phyloP scores from a whole-genome alignment of 176 grass and related monocot genomes.

The Bothriochloa decipiens region DNA sequence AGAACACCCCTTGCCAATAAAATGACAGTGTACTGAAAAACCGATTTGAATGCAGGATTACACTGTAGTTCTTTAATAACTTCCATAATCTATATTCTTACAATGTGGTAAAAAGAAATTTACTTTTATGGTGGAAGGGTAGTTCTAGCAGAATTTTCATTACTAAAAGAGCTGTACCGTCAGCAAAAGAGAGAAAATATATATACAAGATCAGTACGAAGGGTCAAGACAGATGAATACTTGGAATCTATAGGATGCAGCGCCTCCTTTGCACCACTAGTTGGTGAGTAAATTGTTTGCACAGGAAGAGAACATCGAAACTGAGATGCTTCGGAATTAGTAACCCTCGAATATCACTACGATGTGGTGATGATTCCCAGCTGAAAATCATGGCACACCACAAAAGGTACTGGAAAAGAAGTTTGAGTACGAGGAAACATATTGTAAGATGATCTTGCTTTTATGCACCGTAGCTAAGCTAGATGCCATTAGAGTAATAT shows the following conservation, averaged over 20 bases:
- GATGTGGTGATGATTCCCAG: neutral
- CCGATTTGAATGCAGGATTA: neutral
- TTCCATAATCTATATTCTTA: neutral
- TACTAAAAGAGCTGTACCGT: neutral
- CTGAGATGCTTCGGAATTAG: no score
- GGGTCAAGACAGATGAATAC: neutral
- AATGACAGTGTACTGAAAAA: no score
- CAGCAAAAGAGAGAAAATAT: neutral
- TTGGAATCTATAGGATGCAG: neutral
- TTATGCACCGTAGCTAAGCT: neutral
- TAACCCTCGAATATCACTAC: neutral
- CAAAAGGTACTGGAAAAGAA: neutral
- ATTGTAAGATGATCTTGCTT: neutral
- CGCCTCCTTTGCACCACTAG: neutral
- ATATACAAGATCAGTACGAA: neutral
- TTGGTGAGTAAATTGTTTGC: neutral
- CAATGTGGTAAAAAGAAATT: neutral
- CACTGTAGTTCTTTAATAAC: neutral
- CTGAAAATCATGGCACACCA: slow-evolving; percentile 12
- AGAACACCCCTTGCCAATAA: neutral
- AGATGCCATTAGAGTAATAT: neutral
- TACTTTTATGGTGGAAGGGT: neutral
- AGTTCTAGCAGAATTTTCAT: neutral
- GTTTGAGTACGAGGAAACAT: slow-evolving; percentile 18
- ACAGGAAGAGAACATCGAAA: neutral